phyloP scores from a whole-genome alignment of 495 filamentous ascomycete genomes.

The Aspergillus sparsus region DNA sequence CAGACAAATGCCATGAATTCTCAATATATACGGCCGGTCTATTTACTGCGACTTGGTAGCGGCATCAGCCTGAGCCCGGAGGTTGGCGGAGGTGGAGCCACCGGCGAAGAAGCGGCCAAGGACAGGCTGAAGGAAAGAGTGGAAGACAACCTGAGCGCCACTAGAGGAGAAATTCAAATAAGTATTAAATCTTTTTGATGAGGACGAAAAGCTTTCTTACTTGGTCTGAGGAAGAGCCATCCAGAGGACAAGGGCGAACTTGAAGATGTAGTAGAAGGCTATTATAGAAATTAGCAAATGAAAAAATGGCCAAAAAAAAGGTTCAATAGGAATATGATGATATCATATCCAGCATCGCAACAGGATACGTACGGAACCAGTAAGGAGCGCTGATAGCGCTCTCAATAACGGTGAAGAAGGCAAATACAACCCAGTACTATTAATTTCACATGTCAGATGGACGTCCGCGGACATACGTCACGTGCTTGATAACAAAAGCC shows the following conservation, averaged over 20 bases:
- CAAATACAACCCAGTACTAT: constrained; percentile 97
- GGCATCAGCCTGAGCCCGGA: constrained; percentile 86
- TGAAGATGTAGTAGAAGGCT: constrained; percentile 99
- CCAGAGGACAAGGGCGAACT: constrained; percentile 96
- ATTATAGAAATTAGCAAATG: constrained; percentile 20
- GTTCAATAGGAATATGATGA: neutral
- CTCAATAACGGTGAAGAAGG: constrained; percentile 91
- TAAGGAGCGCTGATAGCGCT: constrained; percentile 91
- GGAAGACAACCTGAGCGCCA: constrained; percentile 94
- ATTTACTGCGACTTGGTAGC: constrained; percentile 55
- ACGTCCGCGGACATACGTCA: constrained; percentile 21
- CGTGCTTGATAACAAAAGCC: constrained; percentile 14
- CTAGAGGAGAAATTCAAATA: constrained; percentile 51
- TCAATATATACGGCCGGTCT: constrained; percentile 11
- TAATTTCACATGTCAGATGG: constrained; percentile 24
- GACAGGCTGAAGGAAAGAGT: constrained; percentile 88
- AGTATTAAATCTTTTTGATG: neutral
- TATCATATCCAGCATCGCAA: neutral
- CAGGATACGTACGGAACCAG: constrained; percentile 78
- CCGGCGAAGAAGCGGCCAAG: constrained; percentile 85
- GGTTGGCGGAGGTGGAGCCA: constrained; percentile 79
- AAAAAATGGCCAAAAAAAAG: neutral
- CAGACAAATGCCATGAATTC: constrained; percentile 15
- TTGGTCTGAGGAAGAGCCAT: constrained; percentile 89
- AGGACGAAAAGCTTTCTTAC: constrained; percentile 55